phyloP scores from a whole-genome alignment of 305 asterid species.

The Plantago rigida region DNA sequence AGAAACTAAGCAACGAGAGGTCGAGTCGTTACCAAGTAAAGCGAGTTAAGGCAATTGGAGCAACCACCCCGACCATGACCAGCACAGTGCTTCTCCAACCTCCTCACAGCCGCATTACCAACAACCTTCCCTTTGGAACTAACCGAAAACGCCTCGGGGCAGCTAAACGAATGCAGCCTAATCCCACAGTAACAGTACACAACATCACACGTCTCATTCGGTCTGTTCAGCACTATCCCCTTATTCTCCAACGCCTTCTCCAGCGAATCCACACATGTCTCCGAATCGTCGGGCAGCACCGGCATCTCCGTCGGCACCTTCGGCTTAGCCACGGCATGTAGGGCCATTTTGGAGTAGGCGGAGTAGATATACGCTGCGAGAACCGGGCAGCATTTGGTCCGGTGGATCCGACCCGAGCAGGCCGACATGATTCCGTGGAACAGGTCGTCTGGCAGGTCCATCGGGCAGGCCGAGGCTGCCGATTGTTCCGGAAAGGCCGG shows the following conservation, averaged over 20 bases:
- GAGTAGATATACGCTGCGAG: conserved; percentile 86
- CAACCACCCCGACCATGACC: conserved; percentile 53
- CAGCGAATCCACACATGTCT: conserved; percentile 64
- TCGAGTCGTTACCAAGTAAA: conserved; percentile 34
- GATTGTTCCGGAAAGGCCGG: conserved; percentile 92
- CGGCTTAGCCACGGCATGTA: conserved; percentile 29
- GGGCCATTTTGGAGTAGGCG: conserved; percentile 63
- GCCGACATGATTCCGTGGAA: conserved; percentile 57
- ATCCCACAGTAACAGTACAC: conserved; percentile 81
- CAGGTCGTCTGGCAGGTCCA: conserved; percentile 67
- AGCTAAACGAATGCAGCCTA: conserved; percentile 63
- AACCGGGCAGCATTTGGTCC: conserved; percentile 79
- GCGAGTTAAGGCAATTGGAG: conserved; percentile 60
- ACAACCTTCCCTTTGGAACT: conserved; percentile 45
- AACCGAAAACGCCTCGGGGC: conserved; percentile 61
- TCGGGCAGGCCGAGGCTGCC: conserved; percentile 50
- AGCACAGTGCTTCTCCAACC: conserved; percentile 59
- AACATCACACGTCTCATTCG: conserved; percentile 73
- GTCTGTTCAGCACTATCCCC: conserved; percentile 48
- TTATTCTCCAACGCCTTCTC: conserved; percentile 58
- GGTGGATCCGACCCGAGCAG: conserved; percentile 55
- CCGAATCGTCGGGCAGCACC: conserved; percentile 78
- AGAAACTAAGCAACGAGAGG: neutral
- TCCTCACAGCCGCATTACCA: conserved; percentile 49
- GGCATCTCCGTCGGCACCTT: conserved; percentile 57